A percentile compares a stretch with the other conserved stretches of the same genome.
These are phyloP conservation scores for Alternaria incomplexa DNA, from an alignment of 2,329 filamentous ascomycete species.

Conservation along the genomic window DNA sequence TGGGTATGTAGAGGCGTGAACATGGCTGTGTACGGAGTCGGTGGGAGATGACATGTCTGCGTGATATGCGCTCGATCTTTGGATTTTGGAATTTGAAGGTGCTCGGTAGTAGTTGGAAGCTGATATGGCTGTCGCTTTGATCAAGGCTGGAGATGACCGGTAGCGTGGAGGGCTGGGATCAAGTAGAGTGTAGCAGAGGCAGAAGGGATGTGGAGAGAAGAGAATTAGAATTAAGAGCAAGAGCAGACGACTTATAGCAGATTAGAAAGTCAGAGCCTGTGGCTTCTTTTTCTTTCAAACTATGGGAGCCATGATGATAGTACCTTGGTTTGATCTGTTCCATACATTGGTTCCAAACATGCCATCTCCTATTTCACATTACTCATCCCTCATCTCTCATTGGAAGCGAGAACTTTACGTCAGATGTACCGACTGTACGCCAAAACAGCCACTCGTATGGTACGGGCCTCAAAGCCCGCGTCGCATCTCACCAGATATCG, in stretches of 20 bases:
- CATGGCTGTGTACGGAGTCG: background rate
- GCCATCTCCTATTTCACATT: background rate
- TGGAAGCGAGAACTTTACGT: background rate
- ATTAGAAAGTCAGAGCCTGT: background rate
- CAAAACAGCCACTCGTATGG: background rate
- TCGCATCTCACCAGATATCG: background rate
- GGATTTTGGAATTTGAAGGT: background rate
- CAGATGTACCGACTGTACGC: background rate
- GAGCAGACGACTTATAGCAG: background rate
- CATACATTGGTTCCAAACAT: background rate
- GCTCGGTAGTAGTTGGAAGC: background rate
- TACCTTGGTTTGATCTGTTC: background rate
- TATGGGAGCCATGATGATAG: background rate
- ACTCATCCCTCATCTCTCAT: background rate
- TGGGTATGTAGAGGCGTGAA: background rate
- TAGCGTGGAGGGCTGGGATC: background rate
- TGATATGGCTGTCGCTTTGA: background rate
- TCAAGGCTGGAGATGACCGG: background rate
- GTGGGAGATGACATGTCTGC: background rate
- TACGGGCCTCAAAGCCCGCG: background rate
- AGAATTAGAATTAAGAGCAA: background rate
- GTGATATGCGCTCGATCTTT: background rate
- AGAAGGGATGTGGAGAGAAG: background rate
- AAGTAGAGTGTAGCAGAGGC: background rate
- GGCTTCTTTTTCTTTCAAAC: background rate